These are phyloP conservation scores for Pseudozyma sp. DNA, from an alignment of 1,284 basidiomycete species.

Conservation along the genomic window DNA sequence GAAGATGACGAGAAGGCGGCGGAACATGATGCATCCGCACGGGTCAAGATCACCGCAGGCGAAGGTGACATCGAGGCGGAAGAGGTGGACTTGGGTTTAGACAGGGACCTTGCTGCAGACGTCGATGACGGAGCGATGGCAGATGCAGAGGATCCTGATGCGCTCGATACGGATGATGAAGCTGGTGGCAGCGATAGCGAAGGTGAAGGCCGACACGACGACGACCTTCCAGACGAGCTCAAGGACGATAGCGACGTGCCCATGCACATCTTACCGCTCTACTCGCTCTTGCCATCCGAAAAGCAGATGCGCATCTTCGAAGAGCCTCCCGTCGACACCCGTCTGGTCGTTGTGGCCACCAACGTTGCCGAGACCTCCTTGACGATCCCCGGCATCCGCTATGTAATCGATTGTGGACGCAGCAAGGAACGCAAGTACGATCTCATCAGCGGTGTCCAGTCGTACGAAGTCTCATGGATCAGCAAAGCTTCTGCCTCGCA, in stretches of 20 bases:
- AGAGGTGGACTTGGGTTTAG: slow-evolving; percentile 79
- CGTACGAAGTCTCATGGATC: slow-evolving; percentile 80
- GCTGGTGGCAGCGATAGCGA: slow-evolving; percentile 39
- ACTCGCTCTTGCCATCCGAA: slow-evolving; percentile 79
- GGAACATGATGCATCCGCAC: slow-evolving; percentile 5
- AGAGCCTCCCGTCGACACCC: slow-evolving; percentile 75
- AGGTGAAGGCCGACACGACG: slow-evolving; percentile 41
- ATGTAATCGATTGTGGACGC: slow-evolving; percentile 81
- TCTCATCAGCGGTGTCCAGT: slow-evolving; percentile 76
- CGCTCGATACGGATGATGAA: slow-evolving; percentile 60
- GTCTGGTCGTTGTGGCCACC: slow-evolving; percentile 80
- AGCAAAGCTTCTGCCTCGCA: slow-evolving; percentile 82
- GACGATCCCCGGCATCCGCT: slow-evolving; percentile 81
- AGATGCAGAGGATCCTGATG: slow-evolving; percentile 70
- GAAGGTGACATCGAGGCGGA: slow-evolving; percentile 78
- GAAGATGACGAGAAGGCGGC: slow-evolving; percentile 37
- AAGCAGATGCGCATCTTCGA: slow-evolving; percentile 82
- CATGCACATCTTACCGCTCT: slow-evolving; percentile 78
- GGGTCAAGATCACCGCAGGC: slow-evolving; percentile 32
- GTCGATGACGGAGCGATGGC: slow-evolving; percentile 70
- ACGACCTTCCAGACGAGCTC: slow-evolving; percentile 53
- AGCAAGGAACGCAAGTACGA: slow-evolving; percentile 85
- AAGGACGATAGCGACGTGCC: slow-evolving; percentile 58
- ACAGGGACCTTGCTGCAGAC: slow-evolving; percentile 71
- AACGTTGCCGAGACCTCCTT: slow-evolving; percentile 84